Conservation (phyloP, 331 rosid genomes). For the Saraca asoca region DNA sequence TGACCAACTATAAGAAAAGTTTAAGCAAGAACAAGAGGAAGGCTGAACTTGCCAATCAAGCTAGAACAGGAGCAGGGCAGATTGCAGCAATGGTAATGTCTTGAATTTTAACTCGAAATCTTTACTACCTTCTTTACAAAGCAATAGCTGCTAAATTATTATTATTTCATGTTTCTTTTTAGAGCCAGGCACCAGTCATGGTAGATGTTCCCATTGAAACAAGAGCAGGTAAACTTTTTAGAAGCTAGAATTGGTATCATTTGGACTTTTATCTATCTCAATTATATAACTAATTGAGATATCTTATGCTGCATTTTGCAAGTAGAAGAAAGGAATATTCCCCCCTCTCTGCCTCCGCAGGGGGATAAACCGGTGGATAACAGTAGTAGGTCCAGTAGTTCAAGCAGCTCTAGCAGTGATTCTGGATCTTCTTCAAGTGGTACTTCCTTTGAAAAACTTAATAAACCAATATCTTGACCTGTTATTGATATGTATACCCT, state of each 20-base stretch:
- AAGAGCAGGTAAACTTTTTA: conserved; percentile 54
- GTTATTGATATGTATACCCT: conserved; percentile 18
- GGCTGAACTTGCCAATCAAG: conserved; percentile 76
- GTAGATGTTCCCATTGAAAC: conserved; percentile 52
- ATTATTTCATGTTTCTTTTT: conserved; percentile 27
- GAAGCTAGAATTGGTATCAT: not conserved
- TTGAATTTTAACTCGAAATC: conserved; percentile 7
- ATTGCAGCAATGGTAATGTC: conserved; percentile 51
- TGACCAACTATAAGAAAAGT: conserved; percentile 90
- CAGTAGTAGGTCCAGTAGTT: conserved; percentile 91
- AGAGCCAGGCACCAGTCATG: conserved; percentile 50
- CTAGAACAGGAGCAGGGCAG: conserved; percentile 50
- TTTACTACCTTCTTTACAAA: not conserved
- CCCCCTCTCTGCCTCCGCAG: conserved; percentile 55
- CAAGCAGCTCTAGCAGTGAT: conserved; percentile 93
- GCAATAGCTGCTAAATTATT: conserved; percentile 22
- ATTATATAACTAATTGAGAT: conserved; percentile 26
- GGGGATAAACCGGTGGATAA: conserved; percentile 60
- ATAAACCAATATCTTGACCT: conserved; percentile 8
- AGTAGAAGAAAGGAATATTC: conserved; percentile 57
- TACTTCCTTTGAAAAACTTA: conserved; percentile 37
- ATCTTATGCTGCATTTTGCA: conserved; percentile 4
- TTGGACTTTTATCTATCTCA: not conserved
- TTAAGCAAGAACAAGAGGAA: conserved; percentile 89
- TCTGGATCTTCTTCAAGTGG: conserved; percentile 97